phyloP scores from a whole-genome alignment of 768 basidiomycete species.

The Phlegmacium glaucopus region DNA sequence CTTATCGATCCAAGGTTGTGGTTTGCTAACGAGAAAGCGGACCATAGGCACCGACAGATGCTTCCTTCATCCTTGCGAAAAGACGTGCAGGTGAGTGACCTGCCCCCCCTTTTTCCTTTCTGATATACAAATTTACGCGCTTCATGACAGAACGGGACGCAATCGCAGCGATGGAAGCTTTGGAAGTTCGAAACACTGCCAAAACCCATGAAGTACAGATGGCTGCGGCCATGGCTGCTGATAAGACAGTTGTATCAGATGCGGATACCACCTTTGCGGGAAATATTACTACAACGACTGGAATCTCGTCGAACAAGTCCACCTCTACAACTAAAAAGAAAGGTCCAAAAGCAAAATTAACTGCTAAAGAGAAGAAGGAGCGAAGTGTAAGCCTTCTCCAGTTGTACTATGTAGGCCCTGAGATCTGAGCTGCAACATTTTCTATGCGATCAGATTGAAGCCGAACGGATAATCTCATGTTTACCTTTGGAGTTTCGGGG shows the following conservation, averaged over 20 bases:
- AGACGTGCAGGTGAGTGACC: conserved; percentile 51
- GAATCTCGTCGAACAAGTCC: conserved; percentile 30
- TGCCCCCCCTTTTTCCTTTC: not conserved
- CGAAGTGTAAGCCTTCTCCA: conserved; percentile 47
- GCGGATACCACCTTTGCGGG: conserved; percentile 38
- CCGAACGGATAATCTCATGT: conserved; percentile 70
- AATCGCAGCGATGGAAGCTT: conserved; percentile 49
- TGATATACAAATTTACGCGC: no score
- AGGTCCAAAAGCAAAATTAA: conserved; percentile 60
- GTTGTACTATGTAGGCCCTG: not conserved
- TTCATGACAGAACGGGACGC: conserved; percentile 53
- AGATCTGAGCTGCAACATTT: not conserved
- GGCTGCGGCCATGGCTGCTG: conserved; percentile 26
- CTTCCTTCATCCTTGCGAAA: conserved; percentile 56
- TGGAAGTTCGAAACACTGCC: conserved; percentile 35
- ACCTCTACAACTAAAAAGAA: conserved; percentile 48
- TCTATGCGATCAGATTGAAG: conserved; percentile 40
- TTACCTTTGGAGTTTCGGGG: conserved; percentile 91
- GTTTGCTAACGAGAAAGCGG: no score
- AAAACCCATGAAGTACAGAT: conserved; percentile 33
- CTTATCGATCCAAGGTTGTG: no score
- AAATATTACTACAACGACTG: conserved; percentile 36
- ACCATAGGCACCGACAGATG: conserved; percentile 54
- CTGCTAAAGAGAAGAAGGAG: conserved; percentile 82
- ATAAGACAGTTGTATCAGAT: conserved; percentile 40